Conservation (phyloP, 139 green algal species). For the Bryopsis sp. region DNA sequence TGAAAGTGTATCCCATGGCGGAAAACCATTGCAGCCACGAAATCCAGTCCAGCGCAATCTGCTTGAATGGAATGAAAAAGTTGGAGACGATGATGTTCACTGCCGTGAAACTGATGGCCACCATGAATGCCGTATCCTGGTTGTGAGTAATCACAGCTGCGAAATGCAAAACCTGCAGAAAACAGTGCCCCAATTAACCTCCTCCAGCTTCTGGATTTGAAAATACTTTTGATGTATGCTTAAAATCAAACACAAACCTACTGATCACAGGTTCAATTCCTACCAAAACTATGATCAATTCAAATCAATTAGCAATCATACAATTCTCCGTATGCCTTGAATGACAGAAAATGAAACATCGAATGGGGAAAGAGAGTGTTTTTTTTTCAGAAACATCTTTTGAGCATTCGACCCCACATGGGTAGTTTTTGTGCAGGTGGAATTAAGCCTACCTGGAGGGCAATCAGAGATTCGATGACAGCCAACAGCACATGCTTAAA, state of each 20-base stretch:
- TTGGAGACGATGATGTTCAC: slow-evolving; percentile 52
- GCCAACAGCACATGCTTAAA: slow-evolving; percentile 14
- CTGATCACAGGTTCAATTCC: no score
- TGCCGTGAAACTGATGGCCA: slow-evolving; percentile 48
- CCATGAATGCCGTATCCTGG: slow-evolving; percentile 58
- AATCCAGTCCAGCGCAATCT: slow-evolving; percentile 28
- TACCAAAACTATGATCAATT: no score
- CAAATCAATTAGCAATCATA: no score
- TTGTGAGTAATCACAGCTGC: slow-evolving; percentile 27
- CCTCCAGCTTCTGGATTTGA: neutral
- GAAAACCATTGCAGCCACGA: slow-evolving; percentile 31
- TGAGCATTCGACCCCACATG: no score
- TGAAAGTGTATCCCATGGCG: slow-evolving; percentile 38
- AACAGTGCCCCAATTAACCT: neutral
- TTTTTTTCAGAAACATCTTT: no score
- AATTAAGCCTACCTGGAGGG: slow-evolving; percentile 21
- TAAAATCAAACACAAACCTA: no score
- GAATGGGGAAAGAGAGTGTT: no score
- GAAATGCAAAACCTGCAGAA: slow-evolving; percentile 31
- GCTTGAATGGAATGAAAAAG: slow-evolving; percentile 42
- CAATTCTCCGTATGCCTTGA: no score
- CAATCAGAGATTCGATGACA: slow-evolving; percentile 23
- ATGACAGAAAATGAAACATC: no score
- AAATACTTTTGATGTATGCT: no score
- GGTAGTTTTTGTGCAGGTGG: no score